A percentile compares a stretch with the other conserved stretches of the same genome.
These are phyloP conservation scores for Pichia exigua DNA, from an alignment of 805 yeast genomes.

Conservation along the genomic window DNA sequence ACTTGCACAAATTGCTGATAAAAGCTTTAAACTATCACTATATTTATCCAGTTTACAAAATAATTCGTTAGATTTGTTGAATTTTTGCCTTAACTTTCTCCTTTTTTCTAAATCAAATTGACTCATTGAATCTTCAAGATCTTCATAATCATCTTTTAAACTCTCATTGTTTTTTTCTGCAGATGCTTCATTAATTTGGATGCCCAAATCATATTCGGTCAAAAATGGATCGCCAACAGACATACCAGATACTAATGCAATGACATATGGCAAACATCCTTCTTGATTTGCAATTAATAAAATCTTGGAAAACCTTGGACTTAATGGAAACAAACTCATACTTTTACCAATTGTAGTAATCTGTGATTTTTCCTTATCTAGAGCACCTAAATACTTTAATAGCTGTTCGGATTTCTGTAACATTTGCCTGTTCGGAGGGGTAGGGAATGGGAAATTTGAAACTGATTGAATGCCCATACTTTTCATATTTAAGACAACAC, in stretches of 20 bases:
- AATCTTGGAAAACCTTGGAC: constrained; percentile 91
- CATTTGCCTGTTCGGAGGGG: constrained; percentile 68
- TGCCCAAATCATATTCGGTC: constrained; percentile 65
- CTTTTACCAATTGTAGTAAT: constrained; percentile 75
- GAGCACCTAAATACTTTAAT: constrained; percentile 70
- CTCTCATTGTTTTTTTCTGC: constrained; percentile 30
- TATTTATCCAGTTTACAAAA: constrained; percentile 62
- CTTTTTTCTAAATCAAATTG: constrained; percentile 32
- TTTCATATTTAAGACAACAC: constrained; percentile 92
- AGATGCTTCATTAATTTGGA: constrained; percentile 24
- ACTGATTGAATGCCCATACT: constrained; percentile 93
- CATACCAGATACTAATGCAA: constrained; percentile 84
- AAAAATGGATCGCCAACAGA: constrained; percentile 92
- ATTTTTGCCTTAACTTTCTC: constrained; percentile 41
- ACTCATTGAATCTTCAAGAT: constrained; percentile 28
- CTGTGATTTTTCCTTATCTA: constrained; percentile 38
- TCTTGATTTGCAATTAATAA: constrained; percentile 80
- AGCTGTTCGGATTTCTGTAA: constrained; percentile 60
- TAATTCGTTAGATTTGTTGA: constrained; percentile 46
- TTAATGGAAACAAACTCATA: constrained; percentile 87
- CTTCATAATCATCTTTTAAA: constrained; percentile 23
- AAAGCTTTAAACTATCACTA: constrained; percentile 66
- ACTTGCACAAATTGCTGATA: constrained; percentile 81
- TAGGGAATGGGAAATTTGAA: constrained; percentile 86
- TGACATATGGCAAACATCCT: constrained; percentile 78